These are phyloP conservation scores for Phytophthora boehmeriae DNA, from an alignment of 352 stramenopile species.

Conservation along the genomic window DNA sequence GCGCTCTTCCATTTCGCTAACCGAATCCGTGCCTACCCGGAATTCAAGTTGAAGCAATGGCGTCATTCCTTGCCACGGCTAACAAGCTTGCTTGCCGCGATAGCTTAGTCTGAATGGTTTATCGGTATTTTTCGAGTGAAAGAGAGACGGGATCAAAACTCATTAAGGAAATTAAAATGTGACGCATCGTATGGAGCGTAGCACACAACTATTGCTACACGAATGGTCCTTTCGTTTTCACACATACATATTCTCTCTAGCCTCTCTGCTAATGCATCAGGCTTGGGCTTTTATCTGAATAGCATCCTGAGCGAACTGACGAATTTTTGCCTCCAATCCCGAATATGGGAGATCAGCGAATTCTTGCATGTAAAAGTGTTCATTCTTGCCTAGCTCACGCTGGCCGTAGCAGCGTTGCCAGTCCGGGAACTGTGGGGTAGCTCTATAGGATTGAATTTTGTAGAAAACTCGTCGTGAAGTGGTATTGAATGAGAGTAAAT, in stretches of 20 bases:
- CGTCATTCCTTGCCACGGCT: too few relatives aligned
- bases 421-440: constrained; percentile 26
- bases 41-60: too few relatives aligned
- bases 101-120: too few relatives aligned
- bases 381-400: constrained; percentile 18
- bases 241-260: not conserved
- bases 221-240: too few relatives aligned
- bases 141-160: too few relatives aligned
- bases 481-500: constrained; percentile 58
- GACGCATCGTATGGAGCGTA: too few relatives aligned
- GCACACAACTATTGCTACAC: too few relatives aligned
- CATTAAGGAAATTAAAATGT: too few relatives aligned
- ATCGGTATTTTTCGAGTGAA: too few relatives aligned
- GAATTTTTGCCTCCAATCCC: constrained; percentile 13
- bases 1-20: too few relatives aligned
- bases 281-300: constrained; percentile 16
- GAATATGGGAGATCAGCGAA: constrained; percentile 14
- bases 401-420: constrained; percentile 56
- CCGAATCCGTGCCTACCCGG: too few relatives aligned
- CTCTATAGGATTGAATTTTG: constrained; percentile 48
- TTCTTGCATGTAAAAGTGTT: constrained; percentile 20
- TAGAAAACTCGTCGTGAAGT: constrained; percentile 36
- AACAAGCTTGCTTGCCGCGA: too few relatives aligned
- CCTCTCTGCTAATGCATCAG: not conserved
- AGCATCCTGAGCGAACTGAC: constrained; percentile 24